Base-by-base conservation (phyloP, 352 stramenopile genomes). In the Pythium apleroticum region DNA sequence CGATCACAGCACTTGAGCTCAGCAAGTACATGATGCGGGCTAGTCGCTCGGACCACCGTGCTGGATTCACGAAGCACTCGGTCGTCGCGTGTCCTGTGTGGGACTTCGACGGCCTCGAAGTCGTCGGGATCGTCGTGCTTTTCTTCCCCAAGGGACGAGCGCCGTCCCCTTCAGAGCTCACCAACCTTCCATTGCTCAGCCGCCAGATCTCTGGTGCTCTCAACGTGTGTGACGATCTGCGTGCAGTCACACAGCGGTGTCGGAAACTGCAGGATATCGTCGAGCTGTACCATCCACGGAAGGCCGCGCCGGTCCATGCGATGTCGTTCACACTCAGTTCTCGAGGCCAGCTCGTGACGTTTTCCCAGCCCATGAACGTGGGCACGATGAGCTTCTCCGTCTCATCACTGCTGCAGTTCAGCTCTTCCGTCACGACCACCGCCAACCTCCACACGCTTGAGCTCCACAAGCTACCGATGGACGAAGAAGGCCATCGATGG, bases 71-170 rank as follows among this genome's bases (percentile, higher is more conserved):
- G 52, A 73, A 78, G n/a, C 75, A 89, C 52, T 64, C 84, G 1
- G 78, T 91, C 10, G 78, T 89, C 0, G 81, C 84, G 11, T 90
- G 81, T 46, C 84, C 84, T 0, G 81, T 93, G 24, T 93, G 81
- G 80, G 80, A 88, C 55, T 78, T 73, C 24, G 76, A 76, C 61
- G 73, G 73, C 0, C 72, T 86, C 17, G 84, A 91, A 43, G 70
- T 93, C 45, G 73, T 89, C n/a, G 84, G 84, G 11, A 60, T 91
- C 1, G 58, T 93, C 17, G 78, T 93, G 37, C 57, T 93, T 10
- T 58, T 91, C 25, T 90, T 90, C 62, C 57, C 52, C 3, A 70
- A 68, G 28, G 68, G 60, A 6, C 63, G 58, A 27, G 60, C 65
- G 7, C 75, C 77, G 33, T 57, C 59, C 17, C 65, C 73, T 19